phyloP scores from a whole-genome alignment of 768 basidiomycete genomes.

The Xerocomus spinulosus region DNA sequence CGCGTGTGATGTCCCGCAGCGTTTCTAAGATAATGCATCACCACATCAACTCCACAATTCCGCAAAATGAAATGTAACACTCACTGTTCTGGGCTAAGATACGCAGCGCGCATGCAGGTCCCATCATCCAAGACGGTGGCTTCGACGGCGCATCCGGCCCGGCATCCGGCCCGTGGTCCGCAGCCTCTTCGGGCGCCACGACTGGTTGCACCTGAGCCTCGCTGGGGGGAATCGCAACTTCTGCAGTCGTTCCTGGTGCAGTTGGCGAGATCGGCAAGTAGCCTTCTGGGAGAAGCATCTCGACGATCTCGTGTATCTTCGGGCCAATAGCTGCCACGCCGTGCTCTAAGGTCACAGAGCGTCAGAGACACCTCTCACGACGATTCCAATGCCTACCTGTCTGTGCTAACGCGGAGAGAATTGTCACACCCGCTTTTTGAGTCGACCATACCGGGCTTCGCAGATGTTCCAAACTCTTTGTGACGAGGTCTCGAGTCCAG shows the following conservation, averaged over 20 bases:
- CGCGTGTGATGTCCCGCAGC: constrained; percentile 3
- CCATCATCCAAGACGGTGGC: constrained; percentile 20
- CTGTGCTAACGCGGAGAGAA: constrained; percentile 20
- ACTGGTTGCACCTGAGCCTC: background rate
- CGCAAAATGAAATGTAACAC: background rate
- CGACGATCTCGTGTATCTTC: constrained; percentile 9
- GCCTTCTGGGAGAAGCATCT: constrained; percentile 16
- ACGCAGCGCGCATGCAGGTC: constrained; percentile 22
- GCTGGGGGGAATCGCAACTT: background rate
- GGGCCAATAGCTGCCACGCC: constrained; percentile 8
- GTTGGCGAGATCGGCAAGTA: constrained; percentile 4
- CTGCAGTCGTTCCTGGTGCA: background rate
- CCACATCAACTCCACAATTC: background rate
- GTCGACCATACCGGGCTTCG: constrained; percentile 5
- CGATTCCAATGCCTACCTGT: constrained; percentile 8
- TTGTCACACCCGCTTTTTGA: constrained; percentile 22
- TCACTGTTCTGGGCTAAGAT: constrained; percentile 14
- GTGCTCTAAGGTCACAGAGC: constrained; percentile 7
- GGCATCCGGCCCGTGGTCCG: background rate
- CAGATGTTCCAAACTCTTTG: constrained; percentile 6
- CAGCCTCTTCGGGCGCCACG: background rate
- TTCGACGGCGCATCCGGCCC: background rate
- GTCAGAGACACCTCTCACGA: background rate
- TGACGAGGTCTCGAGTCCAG: constrained; percentile 13
- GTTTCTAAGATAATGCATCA: constrained; percentile 1